Evolutionary conservation across 805 yeast genomes (phyloP), one percentile per base, ranked within the genome.

Genomic region (Starmerella davenportii): DNA sequence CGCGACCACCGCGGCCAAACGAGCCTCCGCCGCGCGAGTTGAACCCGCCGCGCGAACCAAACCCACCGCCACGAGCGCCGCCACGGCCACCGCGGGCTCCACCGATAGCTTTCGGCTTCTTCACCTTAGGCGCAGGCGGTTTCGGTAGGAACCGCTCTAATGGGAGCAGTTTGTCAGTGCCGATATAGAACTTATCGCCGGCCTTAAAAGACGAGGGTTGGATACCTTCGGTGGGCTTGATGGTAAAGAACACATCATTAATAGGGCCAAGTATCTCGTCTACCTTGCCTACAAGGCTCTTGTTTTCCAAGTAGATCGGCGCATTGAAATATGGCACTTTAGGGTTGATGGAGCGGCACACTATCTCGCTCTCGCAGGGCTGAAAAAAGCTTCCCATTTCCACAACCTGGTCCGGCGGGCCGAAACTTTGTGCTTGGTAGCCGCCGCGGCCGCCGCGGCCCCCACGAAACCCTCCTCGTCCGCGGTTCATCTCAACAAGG

Each of bases 271-370:
- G 70, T 46, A 90, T 90, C 68, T 90, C 99, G 59, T 90, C 99
- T 42, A 90, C 93, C 61, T 90, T 90, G 53, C 99, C 99, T 35
- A 90, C 76, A 57, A 79, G 90, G 20, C 93, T 78, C 59, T 90
- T 90, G 69, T 90, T 87, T 60, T 90, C 96, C 51, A 90, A 70
- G 60, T 78, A 90, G 53, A 90, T 85, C 58, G 98, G 98, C 21
- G 99, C 99, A 64, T 90, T 90, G 72, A 90, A 90, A 61, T 87
- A 90, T 54, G 99, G 98, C 51, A 90, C 69, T 66, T 87, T 87
- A 41, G 82, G 74, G 60, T 90, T 90, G 54, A 80, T 79, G 36
- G 95, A 84, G 55, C 85, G 80, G 66, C 96, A 90, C 41, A 90
- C 93, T 56, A 90, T 79, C 56, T 90, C 98, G 42, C 93, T 95